Evolutionary conservation across 306 rosid genomes (phyloP).

Genomic region (Sophora flavescens): DNA sequence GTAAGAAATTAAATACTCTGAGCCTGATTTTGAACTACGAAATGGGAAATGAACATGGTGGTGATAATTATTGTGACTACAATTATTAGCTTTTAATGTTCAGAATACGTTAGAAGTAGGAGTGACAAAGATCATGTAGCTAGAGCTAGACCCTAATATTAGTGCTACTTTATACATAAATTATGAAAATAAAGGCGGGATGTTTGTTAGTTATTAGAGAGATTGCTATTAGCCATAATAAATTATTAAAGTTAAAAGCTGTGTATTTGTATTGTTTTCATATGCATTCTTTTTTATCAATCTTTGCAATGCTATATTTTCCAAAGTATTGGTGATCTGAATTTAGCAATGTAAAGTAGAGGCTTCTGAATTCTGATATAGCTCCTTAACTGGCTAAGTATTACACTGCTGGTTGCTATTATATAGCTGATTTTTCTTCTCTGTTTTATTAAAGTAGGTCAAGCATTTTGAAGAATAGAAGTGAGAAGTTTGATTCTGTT

Average conservation of each 20-base stretch:
- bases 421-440: conserved; percentile 20
- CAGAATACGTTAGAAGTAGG: background rate
- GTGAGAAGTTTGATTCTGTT: conserved; percentile 42
- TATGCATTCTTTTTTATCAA: background rate
- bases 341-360: conserved; percentile 1
- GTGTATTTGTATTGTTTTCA: background rate
- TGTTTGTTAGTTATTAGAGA: background rate
- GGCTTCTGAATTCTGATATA: conserved; percentile 21
- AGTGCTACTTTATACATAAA: background rate
- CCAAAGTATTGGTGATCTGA: conserved; percentile 5
- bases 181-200: background rate
- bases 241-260: background rate
- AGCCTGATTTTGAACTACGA: background rate
- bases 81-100: conserved; percentile 10
- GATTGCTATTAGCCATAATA: conserved; percentile 8
- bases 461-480: conserved; percentile 36
- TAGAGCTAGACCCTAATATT: conserved; percentile 1
- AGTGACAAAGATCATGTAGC: background rate
- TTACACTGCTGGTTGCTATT: background rate
- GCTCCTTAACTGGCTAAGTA: background rate
- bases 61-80: conserved; percentile 1
- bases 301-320: background rate
- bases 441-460: conserved; percentile 44
- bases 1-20: background rate
- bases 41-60: conserved; percentile 12